These are phyloP conservation scores for Fremontodendron californicum DNA, from an alignment of 345 rosid species.

Conservation along the genomic window DNA sequence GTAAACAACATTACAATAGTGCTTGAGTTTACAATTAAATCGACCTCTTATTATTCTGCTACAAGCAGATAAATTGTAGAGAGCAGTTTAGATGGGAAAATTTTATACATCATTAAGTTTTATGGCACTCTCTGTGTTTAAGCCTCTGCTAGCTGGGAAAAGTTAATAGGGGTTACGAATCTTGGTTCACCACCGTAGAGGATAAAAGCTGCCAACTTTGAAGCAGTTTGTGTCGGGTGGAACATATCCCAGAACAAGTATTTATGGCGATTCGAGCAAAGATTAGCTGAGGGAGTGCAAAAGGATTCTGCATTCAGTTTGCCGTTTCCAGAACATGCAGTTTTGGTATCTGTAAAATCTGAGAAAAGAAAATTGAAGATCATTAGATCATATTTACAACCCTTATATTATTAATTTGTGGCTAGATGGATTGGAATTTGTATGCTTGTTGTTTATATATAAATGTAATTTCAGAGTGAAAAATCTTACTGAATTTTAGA, in stretches of 20 bases:
- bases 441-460: neutral
- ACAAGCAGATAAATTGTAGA: neutral
- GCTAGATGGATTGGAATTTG: no score
- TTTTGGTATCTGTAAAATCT: conserved; percentile 40
- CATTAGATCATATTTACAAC: neutral
- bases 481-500: conserved; percentile 25
- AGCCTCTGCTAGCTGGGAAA: conserved; percentile 40
- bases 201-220: conserved; percentile 42
- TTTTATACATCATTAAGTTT: neutral
- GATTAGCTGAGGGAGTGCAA: conserved; percentile 26
- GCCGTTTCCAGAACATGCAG: conserved; percentile 44
- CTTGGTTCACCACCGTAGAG: conserved; percentile 35
- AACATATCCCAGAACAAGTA: conserved; percentile 53
- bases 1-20: neutral
- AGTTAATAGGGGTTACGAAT: conserved; percentile 47
- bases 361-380: conserved; percentile 7
- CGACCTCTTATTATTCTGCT: neutral
- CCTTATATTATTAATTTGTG: no score
- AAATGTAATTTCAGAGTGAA: neutral
- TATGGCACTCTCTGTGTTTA: neutral
- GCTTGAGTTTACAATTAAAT: neutral
- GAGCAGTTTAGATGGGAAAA: neutral
- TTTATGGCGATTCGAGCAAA: conserved; percentile 30
- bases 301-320: conserved; percentile 25
- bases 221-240: conserved; percentile 50